A percentile compares a stretch with the other conserved stretches of the same genome.
Evolutionary conservation across 495 filamentous ascomycete species (phyloP).

Genomic region (Pseudevernia furfuracea): DNA sequence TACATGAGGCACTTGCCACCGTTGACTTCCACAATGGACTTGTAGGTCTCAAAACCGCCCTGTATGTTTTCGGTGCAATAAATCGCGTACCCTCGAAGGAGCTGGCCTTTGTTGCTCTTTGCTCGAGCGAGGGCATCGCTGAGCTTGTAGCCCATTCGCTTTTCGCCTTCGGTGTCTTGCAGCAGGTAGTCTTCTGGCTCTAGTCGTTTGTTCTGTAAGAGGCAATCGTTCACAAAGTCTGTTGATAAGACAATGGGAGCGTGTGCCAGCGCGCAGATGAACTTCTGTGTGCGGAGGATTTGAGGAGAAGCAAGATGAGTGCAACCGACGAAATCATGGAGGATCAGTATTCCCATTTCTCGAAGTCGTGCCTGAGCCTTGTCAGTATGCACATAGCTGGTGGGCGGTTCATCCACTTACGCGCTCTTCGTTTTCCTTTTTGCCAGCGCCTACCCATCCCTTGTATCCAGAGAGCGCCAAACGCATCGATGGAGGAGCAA

Average conservation of each 20-base stretch:
- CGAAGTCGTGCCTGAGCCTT: conserved; percentile 64
- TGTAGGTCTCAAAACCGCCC: conserved; percentile 75
- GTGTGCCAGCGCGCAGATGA: conserved; percentile 74
- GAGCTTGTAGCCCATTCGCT: conserved; percentile 59
- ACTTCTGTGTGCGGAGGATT: conserved; percentile 85
- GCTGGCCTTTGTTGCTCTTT: conserved; percentile 61
- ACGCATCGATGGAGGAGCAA: conserved; percentile 55
- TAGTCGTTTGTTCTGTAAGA: conserved; percentile 53
- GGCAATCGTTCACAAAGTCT: conserved; percentile 69
- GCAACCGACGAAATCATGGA: conserved; percentile 63
- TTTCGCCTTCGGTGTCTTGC: conserved; percentile 61
- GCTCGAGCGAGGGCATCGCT: conserved; percentile 58
- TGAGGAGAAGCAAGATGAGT: conserved; percentile 82
- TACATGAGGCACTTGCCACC: conserved; percentile 77
- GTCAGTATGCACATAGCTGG: conserved; percentile 25
- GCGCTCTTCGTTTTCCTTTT: conserved; percentile 69
- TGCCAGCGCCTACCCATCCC: conserved; percentile 60
- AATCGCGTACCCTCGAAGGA: conserved; percentile 64
- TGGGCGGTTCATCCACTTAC: conserved; percentile 43
- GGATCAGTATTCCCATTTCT: conserved; percentile 72
- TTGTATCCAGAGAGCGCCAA: conserved; percentile 73
- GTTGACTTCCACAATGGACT: conserved; percentile 77
- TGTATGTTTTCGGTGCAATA: conserved; percentile 72
- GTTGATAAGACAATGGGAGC: conserved; percentile 66
- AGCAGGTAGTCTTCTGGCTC: conserved; percentile 56